These are phyloP conservation scores for Beauveria asiatica DNA, from an alignment of 2,329 filamentous ascomycete genomes.

Conservation along the genomic window DNA sequence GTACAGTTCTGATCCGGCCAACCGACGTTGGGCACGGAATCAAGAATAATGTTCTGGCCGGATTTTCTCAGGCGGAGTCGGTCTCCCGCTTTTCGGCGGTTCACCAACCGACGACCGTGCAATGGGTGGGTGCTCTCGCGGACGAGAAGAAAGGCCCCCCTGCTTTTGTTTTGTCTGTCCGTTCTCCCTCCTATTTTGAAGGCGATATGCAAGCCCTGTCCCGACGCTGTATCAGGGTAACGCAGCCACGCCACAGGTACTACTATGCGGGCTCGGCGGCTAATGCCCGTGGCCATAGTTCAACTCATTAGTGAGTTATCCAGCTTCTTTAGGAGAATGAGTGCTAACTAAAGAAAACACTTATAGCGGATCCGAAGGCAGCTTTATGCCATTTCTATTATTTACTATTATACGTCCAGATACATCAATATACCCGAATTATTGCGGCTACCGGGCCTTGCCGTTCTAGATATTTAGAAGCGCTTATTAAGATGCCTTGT, in stretches of 20 bases:
- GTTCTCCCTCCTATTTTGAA: neutral
- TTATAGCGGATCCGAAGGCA: no score
- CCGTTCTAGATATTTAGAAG: no score
- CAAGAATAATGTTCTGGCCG: neutral
- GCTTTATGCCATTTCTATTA: no score
- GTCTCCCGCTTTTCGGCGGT: neutral
- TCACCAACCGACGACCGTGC: neutral
- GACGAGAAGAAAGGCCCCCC: neutral
- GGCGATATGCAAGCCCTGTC: no score
- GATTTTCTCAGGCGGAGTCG: neutral
- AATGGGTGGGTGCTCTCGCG: neutral
- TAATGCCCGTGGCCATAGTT: no score
- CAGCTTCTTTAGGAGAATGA: no score
- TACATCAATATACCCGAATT: neutral
- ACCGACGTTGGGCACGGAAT: neutral
- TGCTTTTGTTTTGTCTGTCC: neutral
- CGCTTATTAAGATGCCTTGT: no score
- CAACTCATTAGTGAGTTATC: no score
- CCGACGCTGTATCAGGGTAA: neutral
- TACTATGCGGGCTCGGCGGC: neutral
- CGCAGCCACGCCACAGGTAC: neutral
- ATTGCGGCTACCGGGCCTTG: neutral
- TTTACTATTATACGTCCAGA: no score
- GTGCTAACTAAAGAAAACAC: no score
- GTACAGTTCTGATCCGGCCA: neutral